Base-by-base conservation (phyloP, 768 basidiomycete genomes). In the Leccinum subtestaceum region DNA sequence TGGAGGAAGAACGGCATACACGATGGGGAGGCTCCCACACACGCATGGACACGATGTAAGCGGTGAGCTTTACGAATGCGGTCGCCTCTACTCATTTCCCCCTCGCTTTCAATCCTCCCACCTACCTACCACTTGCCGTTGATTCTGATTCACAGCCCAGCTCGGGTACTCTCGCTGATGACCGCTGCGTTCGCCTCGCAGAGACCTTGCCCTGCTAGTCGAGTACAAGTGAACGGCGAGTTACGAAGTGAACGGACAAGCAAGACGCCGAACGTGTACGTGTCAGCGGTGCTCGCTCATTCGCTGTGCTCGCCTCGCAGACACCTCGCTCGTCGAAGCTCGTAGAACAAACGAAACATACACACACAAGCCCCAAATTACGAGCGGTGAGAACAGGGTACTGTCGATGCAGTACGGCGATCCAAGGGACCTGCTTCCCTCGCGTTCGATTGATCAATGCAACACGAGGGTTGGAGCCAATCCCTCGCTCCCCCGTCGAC, bases 221-320 rank as follows among this genome's bases (percentile, higher is more conserved):
- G 9, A 52, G 32, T 21, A 47, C n/a, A 25, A 21, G 27, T 19
- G 25, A 46, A 57, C 13, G 25, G 58, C 45, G 58, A 56, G 46
- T 48, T 12, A 52, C 43, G 56, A 60, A 64, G 31, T 43, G n/a
- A 43, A 43, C 40, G 40, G 57, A 19, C 21, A 60, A 49, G 57
- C 55, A 65, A 62, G 57, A 60, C 57, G 2, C 59, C 51, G 67
- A 63, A 60, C 36, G 46, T 43, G 40, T 43, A 43, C n/a, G 40
- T 43, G n/a, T 34, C 19, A 45, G 48, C 43, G 38, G 48, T 19
- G 40, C 5, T 15, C 40, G 13, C 11, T 53, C 27, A 38, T 55
- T 59, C 53, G 46, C 58, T 45, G 59, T 62, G 52, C 55, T 63
- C 40, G 66, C 66, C 64, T 67, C 57, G 61, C 66, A 63, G 38